phyloP scores from a whole-genome alignment of 2,329 filamentous ascomycete species.

The Mycosphaerella arachidis region DNA sequence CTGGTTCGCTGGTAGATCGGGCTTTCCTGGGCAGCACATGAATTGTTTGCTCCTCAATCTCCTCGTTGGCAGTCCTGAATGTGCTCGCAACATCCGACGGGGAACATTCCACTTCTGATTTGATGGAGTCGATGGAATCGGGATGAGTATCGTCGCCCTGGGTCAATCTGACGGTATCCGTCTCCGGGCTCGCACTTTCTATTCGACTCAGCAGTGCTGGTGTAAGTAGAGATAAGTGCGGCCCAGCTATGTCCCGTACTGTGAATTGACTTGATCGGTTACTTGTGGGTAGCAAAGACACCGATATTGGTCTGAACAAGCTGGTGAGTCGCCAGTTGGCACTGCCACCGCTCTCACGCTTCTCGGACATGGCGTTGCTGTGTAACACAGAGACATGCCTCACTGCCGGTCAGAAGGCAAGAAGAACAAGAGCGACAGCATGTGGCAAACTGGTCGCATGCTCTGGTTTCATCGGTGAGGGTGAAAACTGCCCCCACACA shows the following conservation, averaged over 20 bases:
- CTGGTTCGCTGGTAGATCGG: not conserved
- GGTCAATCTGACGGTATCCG: not conserved
- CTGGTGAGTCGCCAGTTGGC: constrained; percentile 1
- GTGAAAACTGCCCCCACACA: not conserved
- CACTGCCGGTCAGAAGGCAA: not conserved
- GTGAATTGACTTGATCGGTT: not conserved
- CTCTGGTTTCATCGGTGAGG: not conserved
- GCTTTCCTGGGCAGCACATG: not conserved
- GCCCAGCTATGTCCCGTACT: not conserved
- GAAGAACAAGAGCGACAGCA: not conserved
- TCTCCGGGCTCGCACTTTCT: not conserved
- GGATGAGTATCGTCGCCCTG: not conserved
- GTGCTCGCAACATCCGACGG: not conserved
- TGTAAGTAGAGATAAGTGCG: not conserved
- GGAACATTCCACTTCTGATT: not conserved
- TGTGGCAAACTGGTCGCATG: not conserved
- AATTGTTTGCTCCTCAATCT: not conserved
- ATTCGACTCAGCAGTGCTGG: not conserved
- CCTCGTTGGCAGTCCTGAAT: not conserved
- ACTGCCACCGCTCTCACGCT: not conserved
- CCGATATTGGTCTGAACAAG: not conserved
- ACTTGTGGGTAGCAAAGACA: not conserved
- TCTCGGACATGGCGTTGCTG: not conserved
- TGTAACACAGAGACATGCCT: not conserved
- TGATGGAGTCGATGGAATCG: not conserved